Evolutionary conservation across 129 eudicot genomes (phyloP), one percentile per base, ranked within the genome.

Genomic region (Artemisia tridentata): DNA sequence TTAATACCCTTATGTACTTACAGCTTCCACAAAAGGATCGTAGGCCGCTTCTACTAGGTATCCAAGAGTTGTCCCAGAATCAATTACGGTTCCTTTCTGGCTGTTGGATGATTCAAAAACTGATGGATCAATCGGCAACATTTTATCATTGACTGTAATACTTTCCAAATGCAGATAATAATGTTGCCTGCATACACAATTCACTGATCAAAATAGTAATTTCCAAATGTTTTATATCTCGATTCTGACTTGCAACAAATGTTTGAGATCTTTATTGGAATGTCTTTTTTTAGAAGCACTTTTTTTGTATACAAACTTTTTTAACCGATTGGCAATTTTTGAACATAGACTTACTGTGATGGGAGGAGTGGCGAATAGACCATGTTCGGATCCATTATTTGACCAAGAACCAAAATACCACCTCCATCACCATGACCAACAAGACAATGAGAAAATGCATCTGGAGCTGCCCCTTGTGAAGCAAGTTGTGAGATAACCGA

Each of bases 51-150:
- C 97, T 4, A 95, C 88, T 71, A 95, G 77, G 77, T 90, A 95
- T 25, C 91, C 96, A 75, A 95, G 84, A 59, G 99, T 95, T 67
- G 99, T 95, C 75, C 97, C 99, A 4, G 97, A 90, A 86, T 95
- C 99, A 75, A 95, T 79, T 63, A 95, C 88, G 9, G 97, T 88
- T 76, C 99, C 99, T 72, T 91, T 96, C 14, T 72, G 63, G 71
- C 74, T 80, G 65, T 52, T 41, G 25, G 93, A 84, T 48, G 93
- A 84, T 65, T 85, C 78, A 80, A 90, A 90, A 17, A 83, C 97
- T 47, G 84, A 71, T 69, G 91, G 60, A 75, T 80, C 84, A 53
- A 95, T 86, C 68, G 86, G 31, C 78, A 95, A 72, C 29, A 19
- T 75, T 76, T 86, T 87, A 63, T 87, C 93, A 57, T 88, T 84